Conservation (phyloP, 108 stramenopile genomes). For the Poteriospumella lacustris region DNA sequence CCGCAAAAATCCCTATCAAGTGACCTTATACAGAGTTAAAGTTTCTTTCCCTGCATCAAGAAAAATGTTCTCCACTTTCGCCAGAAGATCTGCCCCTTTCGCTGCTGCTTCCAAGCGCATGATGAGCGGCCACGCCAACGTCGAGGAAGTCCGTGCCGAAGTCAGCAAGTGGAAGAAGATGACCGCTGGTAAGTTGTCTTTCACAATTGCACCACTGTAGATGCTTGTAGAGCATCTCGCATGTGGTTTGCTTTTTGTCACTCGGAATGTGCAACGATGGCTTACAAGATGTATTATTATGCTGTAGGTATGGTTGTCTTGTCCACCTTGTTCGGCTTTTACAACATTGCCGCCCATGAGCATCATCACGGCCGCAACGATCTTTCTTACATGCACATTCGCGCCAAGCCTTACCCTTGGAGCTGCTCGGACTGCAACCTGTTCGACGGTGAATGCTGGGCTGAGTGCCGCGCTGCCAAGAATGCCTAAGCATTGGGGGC, state of each 20-base stretch:
- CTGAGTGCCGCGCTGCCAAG: constrained; percentile 68
- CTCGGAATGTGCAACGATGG: no score
- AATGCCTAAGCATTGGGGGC: no score
- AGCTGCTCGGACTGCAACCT: constrained; percentile 79
- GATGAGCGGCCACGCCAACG: background rate
- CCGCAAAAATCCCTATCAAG: no score
- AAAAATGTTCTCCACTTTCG: background rate
- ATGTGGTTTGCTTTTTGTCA: background rate
- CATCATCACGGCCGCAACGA: background rate
- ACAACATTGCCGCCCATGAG: background rate
- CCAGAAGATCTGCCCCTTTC: background rate
- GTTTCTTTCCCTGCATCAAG: no score
- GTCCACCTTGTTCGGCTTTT: background rate
- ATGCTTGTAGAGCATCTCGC: background rate
- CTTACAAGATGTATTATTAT: no score
- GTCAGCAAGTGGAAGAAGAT: background rate
- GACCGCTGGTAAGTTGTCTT: constrained; percentile 12
- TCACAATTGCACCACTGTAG: background rate
- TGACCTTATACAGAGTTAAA: no score
- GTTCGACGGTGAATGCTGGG: constrained; percentile 82
- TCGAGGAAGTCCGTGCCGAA: background rate
- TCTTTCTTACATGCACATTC: constrained; percentile 67
- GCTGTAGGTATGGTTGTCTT: constrained; percentile 1
- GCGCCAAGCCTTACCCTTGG: constrained; percentile 89
- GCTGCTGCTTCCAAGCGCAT: background rate